These are phyloP conservation scores for Metarhizium guizhouense DNA, from an alignment of 2,329 filamentous ascomycete genomes.

Conservation along the genomic window DNA sequence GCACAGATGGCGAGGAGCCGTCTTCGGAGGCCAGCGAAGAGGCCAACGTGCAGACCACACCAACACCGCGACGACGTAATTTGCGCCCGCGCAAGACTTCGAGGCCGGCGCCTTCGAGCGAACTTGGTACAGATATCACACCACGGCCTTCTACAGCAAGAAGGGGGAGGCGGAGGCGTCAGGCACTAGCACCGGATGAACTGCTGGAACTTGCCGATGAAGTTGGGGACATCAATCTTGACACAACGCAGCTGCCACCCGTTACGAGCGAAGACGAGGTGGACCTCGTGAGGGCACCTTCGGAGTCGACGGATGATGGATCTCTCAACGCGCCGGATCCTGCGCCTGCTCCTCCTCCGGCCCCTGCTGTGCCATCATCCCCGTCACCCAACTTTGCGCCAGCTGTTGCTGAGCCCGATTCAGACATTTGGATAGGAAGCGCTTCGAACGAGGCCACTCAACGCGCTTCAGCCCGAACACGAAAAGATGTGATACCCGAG, in stretches of 20 bases:
- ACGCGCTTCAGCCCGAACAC: slow-evolving; percentile 10
- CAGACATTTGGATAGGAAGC: slow-evolving; percentile 38
- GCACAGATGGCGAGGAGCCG: slow-evolving; percentile 18
- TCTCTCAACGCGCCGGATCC: background rate
- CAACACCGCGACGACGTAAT: slow-evolving; percentile 20
- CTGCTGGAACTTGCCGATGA: slow-evolving; percentile 16
- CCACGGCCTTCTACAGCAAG: slow-evolving; percentile 9
- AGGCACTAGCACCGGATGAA: slow-evolving; percentile 17
- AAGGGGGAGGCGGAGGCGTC: slow-evolving; percentile 12
- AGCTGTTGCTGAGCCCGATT: slow-evolving; percentile 17
- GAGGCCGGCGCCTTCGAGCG: slow-evolving; percentile 16
- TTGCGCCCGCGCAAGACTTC: slow-evolving; percentile 19
- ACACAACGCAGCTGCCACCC: slow-evolving; percentile 7
- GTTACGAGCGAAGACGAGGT: slow-evolving; percentile 18
- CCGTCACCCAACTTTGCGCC: slow-evolving; percentile 2
- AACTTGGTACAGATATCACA: slow-evolving; percentile 12
- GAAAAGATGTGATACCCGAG: background rate
- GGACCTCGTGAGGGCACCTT: slow-evolving; percentile 19
- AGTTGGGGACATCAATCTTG: slow-evolving; percentile 9
- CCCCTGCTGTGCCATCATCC: slow-evolving; percentile 3
- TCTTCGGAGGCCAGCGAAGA: slow-evolving; percentile 8
- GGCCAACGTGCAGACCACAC: slow-evolving; percentile 19
- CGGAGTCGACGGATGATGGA: slow-evolving; percentile 7
- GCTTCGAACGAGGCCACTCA: slow-evolving; percentile 30
- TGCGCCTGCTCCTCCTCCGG: background rate